Percentiles rank a stretch among this genome's conserved stretches.
Evolutionary conservation across 441 rosid genomes (phyloP).

Genomic region (Cnidoscolus chayamansa): DNA sequence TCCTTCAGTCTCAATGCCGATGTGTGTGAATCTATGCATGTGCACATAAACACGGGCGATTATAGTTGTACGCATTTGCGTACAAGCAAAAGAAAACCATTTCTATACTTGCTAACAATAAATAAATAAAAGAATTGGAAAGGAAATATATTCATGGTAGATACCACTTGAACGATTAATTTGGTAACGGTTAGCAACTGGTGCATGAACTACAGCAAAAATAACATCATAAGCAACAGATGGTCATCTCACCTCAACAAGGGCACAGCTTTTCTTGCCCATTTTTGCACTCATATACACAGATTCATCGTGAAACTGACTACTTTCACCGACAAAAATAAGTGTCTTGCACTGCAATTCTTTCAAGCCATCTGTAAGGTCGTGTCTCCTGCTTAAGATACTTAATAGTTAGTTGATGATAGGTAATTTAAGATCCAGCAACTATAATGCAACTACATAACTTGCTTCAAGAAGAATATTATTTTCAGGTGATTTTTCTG

Average conservation of each 20-base stretch:
- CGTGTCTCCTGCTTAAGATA: conserved; percentile 59
- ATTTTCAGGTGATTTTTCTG: neutral
- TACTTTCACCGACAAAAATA: conserved; percentile 71
- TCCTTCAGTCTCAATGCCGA: neutral
- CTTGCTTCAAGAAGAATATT: neutral
- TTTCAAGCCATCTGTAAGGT: conserved; percentile 63
- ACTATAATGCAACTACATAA: neutral
- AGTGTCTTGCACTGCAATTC: conserved; percentile 66
- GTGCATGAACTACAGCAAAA: neutral
- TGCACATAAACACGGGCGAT: neutral
- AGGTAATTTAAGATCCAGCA: neutral
- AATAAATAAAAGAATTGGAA: neutral
- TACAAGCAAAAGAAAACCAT: neutral
- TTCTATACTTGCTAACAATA: neutral
- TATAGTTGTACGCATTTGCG: too few relatives aligned
- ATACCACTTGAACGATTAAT: neutral
- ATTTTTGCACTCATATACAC: conserved; percentile 57
- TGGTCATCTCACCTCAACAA: conserved; percentile 55
- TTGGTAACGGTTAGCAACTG: neutral
- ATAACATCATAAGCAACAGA: neutral
- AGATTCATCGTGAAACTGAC: conserved; percentile 61
- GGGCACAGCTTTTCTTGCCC: conserved; percentile 56
- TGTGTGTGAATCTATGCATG: neutral
- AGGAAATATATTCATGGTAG: neutral
- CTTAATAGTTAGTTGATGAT: conserved; percentile 21